Base-by-base conservation (phyloP, 2,329 filamentous ascomycete genomes). In the Tolypocladium ovalisporum region DNA sequence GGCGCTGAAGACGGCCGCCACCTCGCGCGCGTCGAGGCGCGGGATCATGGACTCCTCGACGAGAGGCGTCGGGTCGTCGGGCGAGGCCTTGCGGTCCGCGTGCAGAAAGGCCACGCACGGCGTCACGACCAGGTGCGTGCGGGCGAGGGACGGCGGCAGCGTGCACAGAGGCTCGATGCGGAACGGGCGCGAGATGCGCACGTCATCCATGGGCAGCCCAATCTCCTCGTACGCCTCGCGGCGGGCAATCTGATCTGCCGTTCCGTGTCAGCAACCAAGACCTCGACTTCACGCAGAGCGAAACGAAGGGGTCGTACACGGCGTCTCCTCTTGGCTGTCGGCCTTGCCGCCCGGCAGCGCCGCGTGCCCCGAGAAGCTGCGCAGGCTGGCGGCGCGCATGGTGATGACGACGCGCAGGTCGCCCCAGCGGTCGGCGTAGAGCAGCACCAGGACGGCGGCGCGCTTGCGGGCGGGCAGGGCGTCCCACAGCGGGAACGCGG, bases 201-300 rank as follows among this genome's bases (percentile, higher is more conserved):
- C 65, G 67, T 91, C 84, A 63, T 85, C 79, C 66, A 86, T 79
- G 1, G 93, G 89, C 3, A 97, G 83, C 1, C 93, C 93, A 62
- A 97, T 96, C 71, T 97, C 93, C 71, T 97, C 93, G 70, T 82
- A 88, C 1, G 93, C 92, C 77, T 97, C 93, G 62, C 93, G 84
- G 27, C 93, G 84, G 10, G 93, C 91, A 55, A 92, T 95, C 67
- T 92, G 82, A 71, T 90, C 90, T 73, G 77, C 47, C n/a, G 29
- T 29, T 2, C 29, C 4, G 1, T 4, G 35, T 49, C 44, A 37
- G 3, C 36, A 12, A 52, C 51, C 52, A 54, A n/a, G n/a, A 24
- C 35, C 32, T 7, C 35, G 55, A 22, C 36, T 17, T 17, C 13
- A 37, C 36, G 13, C 36, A 15, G 36, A 37, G 36, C 36, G 2